Conservation (phyloP, 257 asterid genomes). For the Schizonepeta tenuifolia region DNA sequence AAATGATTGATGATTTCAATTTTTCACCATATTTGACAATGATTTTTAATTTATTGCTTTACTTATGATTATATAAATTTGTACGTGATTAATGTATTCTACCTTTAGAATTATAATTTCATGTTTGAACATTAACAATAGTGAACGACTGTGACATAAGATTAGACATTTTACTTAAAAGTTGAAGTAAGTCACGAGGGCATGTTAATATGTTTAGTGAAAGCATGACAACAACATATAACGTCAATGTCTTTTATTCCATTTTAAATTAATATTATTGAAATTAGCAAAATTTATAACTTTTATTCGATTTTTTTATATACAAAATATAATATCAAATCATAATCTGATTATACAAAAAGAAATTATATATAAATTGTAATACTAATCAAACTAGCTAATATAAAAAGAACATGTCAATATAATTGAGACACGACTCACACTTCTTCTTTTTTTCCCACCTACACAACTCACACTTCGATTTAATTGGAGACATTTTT, state of each 20-base stretch:
- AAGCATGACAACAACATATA: neutral
- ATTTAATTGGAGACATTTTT: too few species aligned
- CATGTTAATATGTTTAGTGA: slow-evolving; percentile 14
- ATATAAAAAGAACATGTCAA: too few species aligned
- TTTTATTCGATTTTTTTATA: too few species aligned
- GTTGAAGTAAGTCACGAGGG: neutral
- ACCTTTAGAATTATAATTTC: neutral
- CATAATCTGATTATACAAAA: too few species aligned
- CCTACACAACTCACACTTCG: too few species aligned
- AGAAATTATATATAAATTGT: too few species aligned
- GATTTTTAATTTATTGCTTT: neutral
- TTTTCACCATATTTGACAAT: neutral
- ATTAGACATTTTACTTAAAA: neutral
- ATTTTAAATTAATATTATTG: neutral
- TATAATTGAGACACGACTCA: too few species aligned
- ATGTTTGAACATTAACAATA: neutral
- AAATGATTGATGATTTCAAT: neutral
- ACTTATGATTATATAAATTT: neutral
- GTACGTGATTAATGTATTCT: neutral
- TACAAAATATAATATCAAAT: too few species aligned
- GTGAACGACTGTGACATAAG: neutral
- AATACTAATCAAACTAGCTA: too few species aligned
- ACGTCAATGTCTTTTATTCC: neutral
- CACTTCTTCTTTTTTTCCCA: too few species aligned
- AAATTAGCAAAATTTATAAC: neutral